A percentile compares a stretch with the other conserved stretches of the same genome.
These are phyloP conservation scores for Sarocladiaceae sp. DNA, from an alignment of 2,329 filamentous ascomycete species.

Conservation along the genomic window DNA sequence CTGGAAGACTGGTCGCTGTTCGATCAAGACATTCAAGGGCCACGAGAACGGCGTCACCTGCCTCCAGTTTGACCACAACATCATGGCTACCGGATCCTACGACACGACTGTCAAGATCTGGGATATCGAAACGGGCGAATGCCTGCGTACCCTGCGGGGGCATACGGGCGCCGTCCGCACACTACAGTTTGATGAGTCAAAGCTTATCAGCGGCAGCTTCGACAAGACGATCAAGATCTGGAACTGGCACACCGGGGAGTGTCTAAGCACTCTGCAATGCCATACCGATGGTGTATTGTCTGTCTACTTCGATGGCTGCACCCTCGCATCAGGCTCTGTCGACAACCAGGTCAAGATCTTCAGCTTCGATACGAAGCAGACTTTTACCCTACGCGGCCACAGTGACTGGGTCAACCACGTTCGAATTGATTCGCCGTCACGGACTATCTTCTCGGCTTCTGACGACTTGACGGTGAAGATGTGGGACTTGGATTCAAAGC, in stretches of 20 bases:
- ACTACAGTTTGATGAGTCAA: slow-evolving; percentile 86
- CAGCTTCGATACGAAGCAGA: slow-evolving; percentile 80
- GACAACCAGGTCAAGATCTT: slow-evolving; percentile 89
- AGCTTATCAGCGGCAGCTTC: slow-evolving; percentile 83
- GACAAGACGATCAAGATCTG: slow-evolving; percentile 87
- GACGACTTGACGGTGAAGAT: slow-evolving; percentile 88
- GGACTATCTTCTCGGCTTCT: slow-evolving; percentile 85
- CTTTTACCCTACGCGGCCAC: slow-evolving; percentile 75
- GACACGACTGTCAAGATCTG: slow-evolving; percentile 94
- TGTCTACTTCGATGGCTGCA: slow-evolving; percentile 78
- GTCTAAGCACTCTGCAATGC: slow-evolving; percentile 71
- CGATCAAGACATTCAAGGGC: slow-evolving; percentile 75
- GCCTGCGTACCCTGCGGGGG: slow-evolving; percentile 75
- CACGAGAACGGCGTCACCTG: slow-evolving; percentile 67
- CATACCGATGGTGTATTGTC: slow-evolving; percentile 80
- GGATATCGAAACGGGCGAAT: slow-evolving; percentile 83
- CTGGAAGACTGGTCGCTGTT: slow-evolving; percentile 92
- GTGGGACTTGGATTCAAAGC: slow-evolving; percentile 84
- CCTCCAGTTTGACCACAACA: slow-evolving; percentile 69
- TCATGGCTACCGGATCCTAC: slow-evolving; percentile 90
- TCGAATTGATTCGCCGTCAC: slow-evolving; percentile 71
- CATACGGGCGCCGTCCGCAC: slow-evolving; percentile 80
- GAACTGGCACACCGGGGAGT: slow-evolving; percentile 92
- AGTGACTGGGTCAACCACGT: slow-evolving; percentile 97
- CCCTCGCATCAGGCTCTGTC: slow-evolving; percentile 81